Percentiles rank a stretch among this genome's conserved stretches.
Conservation (phyloP, 2,329 filamentous ascomycete genomes). For the Sporothrix globosa region DNA sequence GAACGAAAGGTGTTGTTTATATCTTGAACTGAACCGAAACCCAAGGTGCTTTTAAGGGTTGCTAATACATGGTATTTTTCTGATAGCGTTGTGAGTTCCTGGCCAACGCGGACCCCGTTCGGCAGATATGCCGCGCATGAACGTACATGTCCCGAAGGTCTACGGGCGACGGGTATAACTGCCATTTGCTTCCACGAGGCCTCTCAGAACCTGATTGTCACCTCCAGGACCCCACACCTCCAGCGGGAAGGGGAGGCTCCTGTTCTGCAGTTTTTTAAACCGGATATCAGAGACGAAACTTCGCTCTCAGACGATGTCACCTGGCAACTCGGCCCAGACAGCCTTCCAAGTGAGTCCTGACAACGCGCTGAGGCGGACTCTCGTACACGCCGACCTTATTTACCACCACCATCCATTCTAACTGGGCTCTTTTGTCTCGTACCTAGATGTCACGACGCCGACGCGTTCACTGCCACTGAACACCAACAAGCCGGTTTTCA, state of each 20-base stretch:
- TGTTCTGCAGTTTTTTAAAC: constrained; percentile 25
- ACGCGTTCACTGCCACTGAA: neutral
- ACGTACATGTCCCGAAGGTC: constrained; percentile 19
- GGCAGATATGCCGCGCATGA: neutral
- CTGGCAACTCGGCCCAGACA: constrained; percentile 19
- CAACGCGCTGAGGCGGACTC: neutral
- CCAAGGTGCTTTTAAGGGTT: neutral
- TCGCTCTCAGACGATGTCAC: constrained; percentile 37
- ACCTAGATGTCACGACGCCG: neutral
- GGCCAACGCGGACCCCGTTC: constrained; percentile 3
- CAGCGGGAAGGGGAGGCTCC: constrained; percentile 31
- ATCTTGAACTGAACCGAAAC: neutral
- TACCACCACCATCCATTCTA: neutral
- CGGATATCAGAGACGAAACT: constrained; percentile 34
- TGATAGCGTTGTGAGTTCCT: neutral
- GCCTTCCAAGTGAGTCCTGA: neutral
- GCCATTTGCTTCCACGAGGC: constrained; percentile 54
- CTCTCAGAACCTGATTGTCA: constrained; percentile 49
- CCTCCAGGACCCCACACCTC: constrained; percentile 40
- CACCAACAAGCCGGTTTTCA: constrained; percentile 2
- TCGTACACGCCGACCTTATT: neutral
- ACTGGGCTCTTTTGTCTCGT: neutral
- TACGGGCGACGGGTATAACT: constrained; percentile 45
- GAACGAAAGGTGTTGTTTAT: constrained; percentile 46
- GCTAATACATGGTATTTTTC: neutral